Percentiles rank a stretch among this genome's conserved stretches.
Conservation (phyloP, 306 rosid species). For the Sindora glabra region DNA sequence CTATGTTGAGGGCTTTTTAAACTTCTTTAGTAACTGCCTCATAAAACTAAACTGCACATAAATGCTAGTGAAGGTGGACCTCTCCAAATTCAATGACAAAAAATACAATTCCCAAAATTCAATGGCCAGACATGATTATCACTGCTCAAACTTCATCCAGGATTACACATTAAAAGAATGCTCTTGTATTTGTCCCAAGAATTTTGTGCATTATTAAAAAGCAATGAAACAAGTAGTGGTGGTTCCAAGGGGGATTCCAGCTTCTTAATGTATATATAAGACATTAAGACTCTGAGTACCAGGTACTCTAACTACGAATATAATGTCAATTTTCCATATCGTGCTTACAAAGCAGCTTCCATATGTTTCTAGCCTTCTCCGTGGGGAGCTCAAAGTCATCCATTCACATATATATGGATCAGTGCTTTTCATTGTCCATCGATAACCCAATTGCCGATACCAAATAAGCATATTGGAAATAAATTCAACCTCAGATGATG, state of each 20-base stretch:
- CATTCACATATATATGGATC: background rate
- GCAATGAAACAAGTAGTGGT: background rate
- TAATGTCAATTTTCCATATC: background rate
- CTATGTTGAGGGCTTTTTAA: background rate
- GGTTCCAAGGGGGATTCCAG: background rate
- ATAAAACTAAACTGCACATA: background rate
- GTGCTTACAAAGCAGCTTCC: background rate
- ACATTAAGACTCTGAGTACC: background rate
- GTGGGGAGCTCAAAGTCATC: no score
- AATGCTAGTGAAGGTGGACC: background rate
- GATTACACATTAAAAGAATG: background rate
- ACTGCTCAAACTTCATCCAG: background rate
- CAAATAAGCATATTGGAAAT: background rate
- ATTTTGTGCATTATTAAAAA: background rate
- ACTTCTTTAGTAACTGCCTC: background rate
- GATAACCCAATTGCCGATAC: background rate
- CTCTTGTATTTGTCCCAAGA: background rate
- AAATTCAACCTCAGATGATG: no score
- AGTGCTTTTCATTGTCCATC: background rate
- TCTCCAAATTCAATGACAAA: background rate
- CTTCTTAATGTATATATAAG: background rate
- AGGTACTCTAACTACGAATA: no score
- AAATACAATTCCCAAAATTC: background rate
- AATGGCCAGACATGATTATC: background rate
- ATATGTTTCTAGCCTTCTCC: no score